These are phyloP conservation scores for Anisodus tanguticus DNA, from an alignment of 257 asterid genomes.

Conservation along the genomic window DNA sequence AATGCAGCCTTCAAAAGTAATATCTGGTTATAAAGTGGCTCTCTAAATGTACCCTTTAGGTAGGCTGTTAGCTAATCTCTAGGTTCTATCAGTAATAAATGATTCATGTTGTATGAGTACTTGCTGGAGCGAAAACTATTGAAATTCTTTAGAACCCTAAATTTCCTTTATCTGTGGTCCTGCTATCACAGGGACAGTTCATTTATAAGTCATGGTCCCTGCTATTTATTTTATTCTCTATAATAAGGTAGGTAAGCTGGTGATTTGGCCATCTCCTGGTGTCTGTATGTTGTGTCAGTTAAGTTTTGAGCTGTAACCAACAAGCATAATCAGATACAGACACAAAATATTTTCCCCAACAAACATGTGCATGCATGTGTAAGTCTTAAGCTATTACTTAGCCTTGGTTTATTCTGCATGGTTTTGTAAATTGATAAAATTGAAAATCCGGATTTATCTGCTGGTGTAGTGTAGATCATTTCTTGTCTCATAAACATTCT, in stretches of 20 bases:
- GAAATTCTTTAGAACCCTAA: background rate
- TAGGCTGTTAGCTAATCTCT: background rate
- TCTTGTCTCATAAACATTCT: background rate
- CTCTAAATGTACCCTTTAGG: background rate
- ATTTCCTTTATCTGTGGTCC: background rate
- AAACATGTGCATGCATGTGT: background rate
- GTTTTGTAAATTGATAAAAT: background rate
- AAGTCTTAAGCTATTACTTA: background rate
- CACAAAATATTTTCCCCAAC: background rate
- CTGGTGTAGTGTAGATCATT: background rate
- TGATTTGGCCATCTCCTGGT: conserved; percentile 9
- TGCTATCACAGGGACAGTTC: background rate
- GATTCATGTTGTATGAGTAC: background rate
- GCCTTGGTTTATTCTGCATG: background rate
- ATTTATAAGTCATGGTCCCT: background rate
- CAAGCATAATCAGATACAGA: conserved; percentile 2
- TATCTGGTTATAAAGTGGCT: background rate
- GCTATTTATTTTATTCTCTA: background rate
- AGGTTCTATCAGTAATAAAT: background rate
- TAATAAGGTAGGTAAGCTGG: conserved; percentile 20
- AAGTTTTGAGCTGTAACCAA: background rate
- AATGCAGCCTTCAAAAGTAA: background rate
- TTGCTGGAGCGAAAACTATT: background rate
- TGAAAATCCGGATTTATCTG: background rate
- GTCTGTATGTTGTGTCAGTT: background rate